Evolutionary conservation across 768 basidiomycete species (phyloP).

Genomic region (Tricholoma flavovirens): DNA sequence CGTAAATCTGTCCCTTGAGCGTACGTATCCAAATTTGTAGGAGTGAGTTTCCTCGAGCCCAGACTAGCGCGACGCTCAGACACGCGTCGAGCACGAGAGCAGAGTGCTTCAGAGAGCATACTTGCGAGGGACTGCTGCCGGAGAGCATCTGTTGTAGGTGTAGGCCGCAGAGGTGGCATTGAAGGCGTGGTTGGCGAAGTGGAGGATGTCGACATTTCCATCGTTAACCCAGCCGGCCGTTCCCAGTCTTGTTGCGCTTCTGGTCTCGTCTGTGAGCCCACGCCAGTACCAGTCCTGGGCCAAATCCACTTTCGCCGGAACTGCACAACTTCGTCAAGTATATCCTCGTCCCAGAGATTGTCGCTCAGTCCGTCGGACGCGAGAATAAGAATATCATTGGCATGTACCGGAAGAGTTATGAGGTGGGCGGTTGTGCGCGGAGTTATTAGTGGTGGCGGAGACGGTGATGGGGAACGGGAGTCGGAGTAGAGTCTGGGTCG

Average conservation of each 20-base stretch:
- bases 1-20: background rate
- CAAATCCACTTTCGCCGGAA: conserved; percentile 31
- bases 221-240: background rate
- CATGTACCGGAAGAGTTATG: conserved; percentile 61
- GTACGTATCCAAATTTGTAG: background rate
- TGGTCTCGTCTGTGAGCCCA: background rate
- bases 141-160: conserved; percentile 21
- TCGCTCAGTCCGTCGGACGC: conserved; percentile 80
- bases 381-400: conserved; percentile 74
- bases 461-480: background rate
- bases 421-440: conserved; percentile 55
- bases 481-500: conserved; percentile 8
- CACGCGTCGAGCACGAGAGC: conserved; percentile 68
- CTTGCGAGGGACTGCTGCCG: conserved; percentile 53
- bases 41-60: conserved; percentile 2
- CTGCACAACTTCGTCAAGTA: conserved; percentile 71
- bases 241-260: background rate
- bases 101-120: conserved; percentile 75
- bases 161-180: background rate
- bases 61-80: conserved; percentile 41
- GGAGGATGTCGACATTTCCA: background rate
- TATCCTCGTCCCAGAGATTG: conserved; percentile 86
- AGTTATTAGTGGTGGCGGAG: conserved; percentile 1
- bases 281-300: background rate
- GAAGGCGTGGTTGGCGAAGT: background rate